A percentile compares a stretch with the other conserved stretches of the same genome.
Conservation (phyloP, 352 stramenopile genomes). For the Globisporangium lucens region DNA sequence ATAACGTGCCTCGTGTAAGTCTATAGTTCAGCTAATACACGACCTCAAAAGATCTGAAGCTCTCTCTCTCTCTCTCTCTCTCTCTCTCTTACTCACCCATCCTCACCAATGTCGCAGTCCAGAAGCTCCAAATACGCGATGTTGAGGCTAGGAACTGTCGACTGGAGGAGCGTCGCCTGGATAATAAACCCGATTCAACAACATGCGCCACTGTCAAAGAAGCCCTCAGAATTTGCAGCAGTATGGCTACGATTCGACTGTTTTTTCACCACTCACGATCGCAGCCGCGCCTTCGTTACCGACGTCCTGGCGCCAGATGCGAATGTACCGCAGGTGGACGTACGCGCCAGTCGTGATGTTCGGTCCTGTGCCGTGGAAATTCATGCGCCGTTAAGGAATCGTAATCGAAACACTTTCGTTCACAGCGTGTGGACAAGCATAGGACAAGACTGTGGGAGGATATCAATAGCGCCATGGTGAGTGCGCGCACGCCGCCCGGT, state of each 20-base stretch:
- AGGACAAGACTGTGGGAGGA: constrained; percentile 32
- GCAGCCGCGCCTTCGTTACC: constrained; percentile 65
- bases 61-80: neutral
- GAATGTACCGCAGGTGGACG: constrained; percentile 65
- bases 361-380: constrained; percentile 52
- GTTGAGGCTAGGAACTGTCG: constrained; percentile 44
- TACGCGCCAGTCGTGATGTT: constrained; percentile 65
- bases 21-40: neutral
- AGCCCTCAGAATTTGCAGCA: neutral
- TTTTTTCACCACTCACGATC: constrained; percentile 49
- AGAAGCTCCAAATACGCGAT: constrained; percentile 78
- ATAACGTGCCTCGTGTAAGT: neutral
- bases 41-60: neutral
- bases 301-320: constrained; percentile 80
- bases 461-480: constrained; percentile 80
- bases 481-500: constrained; percentile 56
- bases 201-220: neutral
- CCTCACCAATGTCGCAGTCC: constrained; percentile 65
- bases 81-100: constrained; percentile 27
- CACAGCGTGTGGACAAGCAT: neutral
- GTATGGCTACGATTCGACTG: neutral
- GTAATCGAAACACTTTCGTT: neutral
- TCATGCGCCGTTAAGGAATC: constrained; percentile 42
- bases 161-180: constrained; percentile 44
- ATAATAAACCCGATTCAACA: neutral